Conservation (phyloP, 2,329 filamentous ascomycete species). For the Alternaria triticina region DNA sequence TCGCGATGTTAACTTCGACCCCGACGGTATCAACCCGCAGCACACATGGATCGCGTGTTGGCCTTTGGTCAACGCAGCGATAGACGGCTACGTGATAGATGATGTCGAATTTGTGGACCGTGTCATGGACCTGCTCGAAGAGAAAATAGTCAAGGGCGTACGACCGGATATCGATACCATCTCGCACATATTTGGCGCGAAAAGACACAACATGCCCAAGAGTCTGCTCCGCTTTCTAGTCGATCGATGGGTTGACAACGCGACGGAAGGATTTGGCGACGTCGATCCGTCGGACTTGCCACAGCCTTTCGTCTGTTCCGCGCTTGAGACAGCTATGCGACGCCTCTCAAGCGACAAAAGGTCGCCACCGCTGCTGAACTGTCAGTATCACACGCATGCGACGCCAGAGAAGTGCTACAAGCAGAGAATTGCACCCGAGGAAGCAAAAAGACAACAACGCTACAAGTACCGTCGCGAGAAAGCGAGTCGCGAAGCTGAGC, state of each 20-base stretch:
- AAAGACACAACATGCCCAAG: neutral
- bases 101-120: slow-evolving; percentile 21
- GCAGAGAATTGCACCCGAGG: neutral
- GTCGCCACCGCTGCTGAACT: neutral
- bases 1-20: neutral
- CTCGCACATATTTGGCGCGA: slow-evolving; percentile 15
- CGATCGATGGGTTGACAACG: slow-evolving; percentile 14
- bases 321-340: slow-evolving; percentile 7
- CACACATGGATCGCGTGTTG: slow-evolving; percentile 17
- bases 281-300: slow-evolving; percentile 3
- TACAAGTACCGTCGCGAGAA: neutral
- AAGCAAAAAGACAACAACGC: neutral
- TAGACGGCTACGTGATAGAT: slow-evolving; percentile 11
- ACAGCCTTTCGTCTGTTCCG: neutral
- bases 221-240: slow-evolving; percentile 21
- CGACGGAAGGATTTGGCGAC: neutral
- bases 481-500: neutral
- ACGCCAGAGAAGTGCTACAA: slow-evolving; percentile 13
- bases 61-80: slow-evolving; percentile 24
- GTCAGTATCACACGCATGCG: slow-evolving; percentile 19
- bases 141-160: slow-evolving; percentile 1
- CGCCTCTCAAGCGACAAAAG: neutral
- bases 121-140: slow-evolving; percentile 17
- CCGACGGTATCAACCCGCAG: neutral
- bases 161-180: slow-evolving; percentile 18